These are phyloP conservation scores for Solanum medicagineum DNA, from an alignment of 257 asterid genomes.

Conservation along the genomic window DNA sequence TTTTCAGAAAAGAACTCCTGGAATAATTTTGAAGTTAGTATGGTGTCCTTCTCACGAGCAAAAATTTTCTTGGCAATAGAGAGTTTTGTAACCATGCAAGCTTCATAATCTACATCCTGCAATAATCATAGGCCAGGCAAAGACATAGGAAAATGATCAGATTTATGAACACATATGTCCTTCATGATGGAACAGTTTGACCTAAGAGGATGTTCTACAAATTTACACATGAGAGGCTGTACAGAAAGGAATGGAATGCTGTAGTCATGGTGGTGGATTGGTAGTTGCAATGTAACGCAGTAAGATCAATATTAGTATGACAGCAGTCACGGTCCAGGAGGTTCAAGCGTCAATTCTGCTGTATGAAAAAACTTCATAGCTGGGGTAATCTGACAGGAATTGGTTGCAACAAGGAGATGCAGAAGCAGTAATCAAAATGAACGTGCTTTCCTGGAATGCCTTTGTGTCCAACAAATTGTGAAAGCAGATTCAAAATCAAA, in stretches of 20 bases:
- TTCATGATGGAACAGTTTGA: neutral
- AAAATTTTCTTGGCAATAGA: slow-evolving; percentile 78
- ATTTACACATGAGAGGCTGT: neutral
- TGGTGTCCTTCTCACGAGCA: slow-evolving; percentile 58
- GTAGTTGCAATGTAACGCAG: neutral
- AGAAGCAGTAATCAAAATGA: neutral
- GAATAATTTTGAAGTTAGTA: slow-evolving; percentile 51
- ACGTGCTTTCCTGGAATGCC: neutral
- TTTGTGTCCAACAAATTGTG: neutral
- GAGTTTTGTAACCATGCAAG: slow-evolving; percentile 74
- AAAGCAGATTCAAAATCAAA: neutral
- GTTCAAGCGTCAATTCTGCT: neutral
- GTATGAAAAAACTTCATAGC: neutral
- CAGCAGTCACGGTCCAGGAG: neutral
- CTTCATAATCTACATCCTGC: slow-evolving; percentile 89
- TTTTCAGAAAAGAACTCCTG: slow-evolving; percentile 71
- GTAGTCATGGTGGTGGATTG: neutral
- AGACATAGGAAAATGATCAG: neutral
- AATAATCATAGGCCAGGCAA: neutral
- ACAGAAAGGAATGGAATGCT: neutral
- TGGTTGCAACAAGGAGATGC: neutral
- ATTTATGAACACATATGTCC: neutral
- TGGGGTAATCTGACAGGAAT: neutral
- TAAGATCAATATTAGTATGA: neutral
- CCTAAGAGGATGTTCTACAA: neutral